phyloP scores from a whole-genome alignment of 192 early-diverging fungal genomes.

The Backusella luteola region DNA sequence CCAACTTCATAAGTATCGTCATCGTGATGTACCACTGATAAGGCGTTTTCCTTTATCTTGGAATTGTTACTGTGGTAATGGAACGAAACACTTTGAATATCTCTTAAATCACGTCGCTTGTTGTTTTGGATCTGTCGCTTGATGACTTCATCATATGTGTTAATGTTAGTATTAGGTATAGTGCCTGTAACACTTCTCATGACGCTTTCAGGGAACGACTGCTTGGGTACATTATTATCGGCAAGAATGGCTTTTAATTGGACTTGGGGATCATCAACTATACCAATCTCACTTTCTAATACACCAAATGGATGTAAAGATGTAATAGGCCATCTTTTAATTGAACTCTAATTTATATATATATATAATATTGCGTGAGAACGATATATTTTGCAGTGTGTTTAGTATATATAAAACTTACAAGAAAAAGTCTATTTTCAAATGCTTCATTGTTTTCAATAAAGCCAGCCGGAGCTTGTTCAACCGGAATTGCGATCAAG shows the following conservation, averaged over 20 bases:
- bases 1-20: constrained; percentile 72
- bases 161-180: not conserved
- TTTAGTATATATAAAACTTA: constrained; percentile 15
- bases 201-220: constrained; percentile 67
- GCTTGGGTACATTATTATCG: constrained; percentile 71
- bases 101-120: constrained; percentile 53
- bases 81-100: constrained; percentile 73
- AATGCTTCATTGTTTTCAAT: constrained; percentile 57
- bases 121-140: constrained; percentile 72
- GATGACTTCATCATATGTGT: not conserved
- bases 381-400: not conserved
- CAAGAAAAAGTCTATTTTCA: constrained; percentile 51
- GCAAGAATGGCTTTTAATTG: constrained; percentile 79
- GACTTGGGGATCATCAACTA: constrained; percentile 74
- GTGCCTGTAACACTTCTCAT: constrained; percentile 62
- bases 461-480: constrained; percentile 63
- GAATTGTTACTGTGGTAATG: constrained; percentile 58
- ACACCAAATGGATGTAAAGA: constrained; percentile 71
- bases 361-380: not conserved
- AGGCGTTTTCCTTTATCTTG: constrained; percentile 72
- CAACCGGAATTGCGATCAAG: constrained; percentile 66
- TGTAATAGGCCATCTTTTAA: constrained; percentile 66
- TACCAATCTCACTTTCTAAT: constrained; percentile 66
- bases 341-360: constrained; percentile 54
- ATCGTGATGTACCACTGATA: constrained; percentile 54